A percentile compares a stretch with the other conserved stretches of the same genome.
phyloP scores from a whole-genome alignment of 345 rosid species.

The Iberis pinnata region DNA sequence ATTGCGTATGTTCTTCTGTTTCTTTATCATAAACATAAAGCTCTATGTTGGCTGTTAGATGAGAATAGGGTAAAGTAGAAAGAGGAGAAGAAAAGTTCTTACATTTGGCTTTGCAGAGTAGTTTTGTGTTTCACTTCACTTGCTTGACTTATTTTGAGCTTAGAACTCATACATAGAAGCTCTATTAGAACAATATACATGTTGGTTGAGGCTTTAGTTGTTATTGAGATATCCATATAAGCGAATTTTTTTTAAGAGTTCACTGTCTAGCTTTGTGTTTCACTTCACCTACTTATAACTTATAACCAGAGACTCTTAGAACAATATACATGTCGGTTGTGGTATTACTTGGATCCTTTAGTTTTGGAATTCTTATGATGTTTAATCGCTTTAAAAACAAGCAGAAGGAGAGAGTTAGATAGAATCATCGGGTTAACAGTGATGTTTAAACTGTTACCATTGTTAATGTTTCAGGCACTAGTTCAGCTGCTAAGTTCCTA shows the following conservation, averaged over 20 bases:
- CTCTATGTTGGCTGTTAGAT: background rate
- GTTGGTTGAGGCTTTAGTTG: slow-evolving; percentile 5
- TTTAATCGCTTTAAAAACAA: background rate
- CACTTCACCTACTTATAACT: background rate
- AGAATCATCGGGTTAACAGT: slow-evolving; percentile 17
- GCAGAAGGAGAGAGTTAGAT: background rate
- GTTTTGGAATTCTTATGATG: slow-evolving; percentile 3
- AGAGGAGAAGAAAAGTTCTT: background rate
- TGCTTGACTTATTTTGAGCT: background rate
- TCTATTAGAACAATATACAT: too few species aligned
- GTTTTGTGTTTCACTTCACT: too few species aligned
- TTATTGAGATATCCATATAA: background rate
- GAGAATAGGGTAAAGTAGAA: background rate
- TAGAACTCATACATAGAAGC: background rate
- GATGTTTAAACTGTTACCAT: slow-evolving; percentile 62
- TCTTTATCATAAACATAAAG: background rate
- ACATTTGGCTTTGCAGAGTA: slow-evolving; percentile 11
- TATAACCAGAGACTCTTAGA: background rate
- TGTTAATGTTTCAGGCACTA: slow-evolving; percentile 46
- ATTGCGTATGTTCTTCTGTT: too few species aligned
- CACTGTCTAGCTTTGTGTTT: slow-evolving; percentile 4
- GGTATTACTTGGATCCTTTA: slow-evolving; percentile 47
- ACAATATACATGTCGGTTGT: too few species aligned
- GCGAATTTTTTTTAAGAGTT: slow-evolving; percentile 6
- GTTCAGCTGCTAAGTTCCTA: slow-evolving; percentile 77